A percentile compares a stretch with the other conserved stretches of the same genome.
Evolutionary conservation across 352 stramenopile genomes (phyloP).

Genomic region (Pythium dissotocum): DNA sequence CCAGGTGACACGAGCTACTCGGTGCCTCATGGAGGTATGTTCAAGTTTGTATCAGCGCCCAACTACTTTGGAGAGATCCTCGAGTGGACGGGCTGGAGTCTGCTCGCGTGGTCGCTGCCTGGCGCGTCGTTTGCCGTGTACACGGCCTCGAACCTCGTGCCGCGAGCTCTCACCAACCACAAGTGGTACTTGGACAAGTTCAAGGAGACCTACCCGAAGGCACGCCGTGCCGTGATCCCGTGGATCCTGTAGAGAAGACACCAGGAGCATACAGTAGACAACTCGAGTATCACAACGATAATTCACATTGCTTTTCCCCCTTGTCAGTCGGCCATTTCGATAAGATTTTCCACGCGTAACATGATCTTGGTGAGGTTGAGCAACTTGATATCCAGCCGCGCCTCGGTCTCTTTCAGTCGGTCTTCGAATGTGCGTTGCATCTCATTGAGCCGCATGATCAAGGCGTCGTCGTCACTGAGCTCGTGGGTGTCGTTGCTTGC

Average conservation of each 20-base stretch:
- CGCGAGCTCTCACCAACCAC: slow-evolving; percentile 27
- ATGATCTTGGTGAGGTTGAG: slow-evolving; percentile 72
- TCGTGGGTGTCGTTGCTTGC: neutral
- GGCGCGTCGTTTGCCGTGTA: slow-evolving; percentile 29
- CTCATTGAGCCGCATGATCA: slow-evolving; percentile 49
- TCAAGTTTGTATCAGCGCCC: slow-evolving; percentile 69
- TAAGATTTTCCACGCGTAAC: slow-evolving; percentile 55
- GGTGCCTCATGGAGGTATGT: slow-evolving; percentile 62
- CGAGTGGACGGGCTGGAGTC: slow-evolving; percentile 68
- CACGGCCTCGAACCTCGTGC: slow-evolving; percentile 26
- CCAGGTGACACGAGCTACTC: slow-evolving; percentile 57
- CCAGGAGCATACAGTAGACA: neutral
- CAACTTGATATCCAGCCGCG: slow-evolving; percentile 67
- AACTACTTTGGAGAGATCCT: slow-evolving; percentile 81
- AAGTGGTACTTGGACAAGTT: slow-evolving; percentile 30
- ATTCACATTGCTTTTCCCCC: neutral
- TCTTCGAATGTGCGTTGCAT: slow-evolving; percentile 67
- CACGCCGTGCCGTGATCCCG: slow-evolving; percentile 23
- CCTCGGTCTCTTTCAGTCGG: slow-evolving; percentile 58
- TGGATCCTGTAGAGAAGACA: slow-evolving; percentile 8
- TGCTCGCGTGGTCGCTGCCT: slow-evolving; percentile 58
- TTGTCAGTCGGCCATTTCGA: slow-evolving; percentile 51
- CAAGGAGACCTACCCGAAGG: slow-evolving; percentile 24
- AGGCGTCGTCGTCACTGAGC: slow-evolving; percentile 40
- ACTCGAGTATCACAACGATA: neutral